phyloP scores from a whole-genome alignment of 129 eudicot species.

The Cynara cardunculus region DNA sequence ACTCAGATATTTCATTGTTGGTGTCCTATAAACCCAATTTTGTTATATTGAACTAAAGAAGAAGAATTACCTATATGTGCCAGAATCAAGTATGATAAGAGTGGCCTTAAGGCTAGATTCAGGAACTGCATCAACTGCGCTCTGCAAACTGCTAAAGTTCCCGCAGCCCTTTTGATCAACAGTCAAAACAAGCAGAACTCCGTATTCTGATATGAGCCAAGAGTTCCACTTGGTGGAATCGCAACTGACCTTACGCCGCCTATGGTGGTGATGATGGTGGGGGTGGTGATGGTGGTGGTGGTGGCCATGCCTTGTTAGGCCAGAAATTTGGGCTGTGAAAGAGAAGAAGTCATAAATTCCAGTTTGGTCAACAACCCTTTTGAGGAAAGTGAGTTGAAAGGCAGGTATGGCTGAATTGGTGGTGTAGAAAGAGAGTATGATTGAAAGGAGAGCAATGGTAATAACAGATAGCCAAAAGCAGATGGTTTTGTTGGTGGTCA shows the following conservation, averaged over 20 bases:
- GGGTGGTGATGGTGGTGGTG: slow-evolving; percentile 25
- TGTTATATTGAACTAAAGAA: too few species aligned
- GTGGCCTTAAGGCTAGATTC: slow-evolving; percentile 52
- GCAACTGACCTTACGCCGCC: slow-evolving; percentile 27
- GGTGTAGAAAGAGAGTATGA: slow-evolving; percentile 31
- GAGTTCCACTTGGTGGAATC: slow-evolving; percentile 55
- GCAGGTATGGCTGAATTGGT: slow-evolving; percentile 11
- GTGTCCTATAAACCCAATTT: too few species aligned
- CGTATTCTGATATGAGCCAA: slow-evolving; percentile 38
- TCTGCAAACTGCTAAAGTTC: slow-evolving; percentile 73
- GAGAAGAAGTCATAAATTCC: slow-evolving; percentile 28
- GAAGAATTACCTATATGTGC: slow-evolving; percentile 54
- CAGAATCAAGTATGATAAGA: slow-evolving; percentile 62
- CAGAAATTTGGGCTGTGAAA: slow-evolving; percentile 4
- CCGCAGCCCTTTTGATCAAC: slow-evolving; percentile 72
- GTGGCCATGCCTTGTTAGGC: background rate
- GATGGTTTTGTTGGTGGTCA: slow-evolving; percentile 39
- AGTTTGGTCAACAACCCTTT: slow-evolving; percentile 22
- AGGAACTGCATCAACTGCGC: slow-evolving; percentile 80
- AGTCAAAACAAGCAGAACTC: slow-evolving; percentile 46
- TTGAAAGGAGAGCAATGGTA: slow-evolving; percentile 52
- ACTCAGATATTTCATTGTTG: too few species aligned
- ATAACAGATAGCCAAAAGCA: slow-evolving; percentile 54
- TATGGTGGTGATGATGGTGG: slow-evolving; percentile 37
- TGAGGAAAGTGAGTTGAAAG: slow-evolving; percentile 24